Evolutionary conservation across 2,329 filamentous ascomycete genomes (phyloP), one percentile per base, ranked within the genome.

Genomic region (Xylaria sp.): DNA sequence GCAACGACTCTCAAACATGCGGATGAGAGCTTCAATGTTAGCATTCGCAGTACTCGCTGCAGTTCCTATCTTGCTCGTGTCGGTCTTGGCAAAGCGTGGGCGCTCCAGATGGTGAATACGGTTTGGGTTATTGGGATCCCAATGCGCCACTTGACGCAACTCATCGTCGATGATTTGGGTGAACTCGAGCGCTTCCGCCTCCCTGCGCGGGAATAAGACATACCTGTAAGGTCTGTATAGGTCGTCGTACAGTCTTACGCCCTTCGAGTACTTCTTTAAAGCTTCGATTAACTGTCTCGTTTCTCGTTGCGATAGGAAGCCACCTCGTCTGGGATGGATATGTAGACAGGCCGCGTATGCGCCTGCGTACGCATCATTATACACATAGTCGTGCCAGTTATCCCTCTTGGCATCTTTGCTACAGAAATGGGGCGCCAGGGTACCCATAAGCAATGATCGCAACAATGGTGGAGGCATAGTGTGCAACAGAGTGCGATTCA

Each of bases 21-120:
- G 5, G 32, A 57, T 21, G 5, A 57, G 32, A 40, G 53, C 53
- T n/a, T 57, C 25, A 21, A 57, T 57, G 10, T 37, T 57, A 16
- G 32, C 12, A 25, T 25, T 13, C 2, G 32, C 53, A 5, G 32
- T 8, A 57, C 29, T 40, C n/a, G 35, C 21, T 3, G 3, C 29
- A 4, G 53, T 6, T 9, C 42, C 42, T 47, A 47, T 47, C 42
- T 6, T n/a, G 16, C 3, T 1, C 2, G 42, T 47, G 16, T 21
- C 42, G 42, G 53, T 5, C 53, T 25, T 57, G 53, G 53, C 53
- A 57, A 57, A 57, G 9, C 53, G 53, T 40, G 53, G 53, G n/a
- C 53, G 53, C 32, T 57, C 53, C 21, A 57, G 9, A 29, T 23
- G 6, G 9, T 57, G 4, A 2, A 40, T 23, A 1, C 32, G 32